Evolutionary conservation across 257 asterid species (phyloP), one percentile per base, ranked within the genome.

Genomic region (Datura wrightii): DNA sequence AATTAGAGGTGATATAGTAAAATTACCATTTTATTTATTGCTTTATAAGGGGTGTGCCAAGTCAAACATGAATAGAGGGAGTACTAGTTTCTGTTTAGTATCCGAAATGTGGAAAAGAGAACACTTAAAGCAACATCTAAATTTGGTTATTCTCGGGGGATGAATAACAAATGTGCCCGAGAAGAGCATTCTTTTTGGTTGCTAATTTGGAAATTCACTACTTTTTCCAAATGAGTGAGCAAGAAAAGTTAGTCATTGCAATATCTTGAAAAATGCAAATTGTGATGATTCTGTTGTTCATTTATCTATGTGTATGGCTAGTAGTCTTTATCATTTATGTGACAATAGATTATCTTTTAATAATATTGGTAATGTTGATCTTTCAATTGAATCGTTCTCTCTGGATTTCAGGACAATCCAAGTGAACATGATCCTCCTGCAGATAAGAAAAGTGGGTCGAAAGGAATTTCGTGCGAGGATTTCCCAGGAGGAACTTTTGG

Each of bases 401-500:
- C 31, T 24, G 31, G 31, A 24, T 24, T 24, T 24, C 31, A 24
- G 31, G 31, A 24, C 31, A 24, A 24, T 24, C 31, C 31, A 24
- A 24, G 31, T 24, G 31, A 24, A 24, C 31, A 24, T 24, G 31
- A 1, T 24, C 31, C 31, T 24, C 31, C 31, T 24, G 31, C 31
- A 24, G 31, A 24, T 69, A 92, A 91, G 89, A 92, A 86, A 86
- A 89, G 87, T 37, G 86, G 86, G 48, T 79, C 90, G 72, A 93
- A 90, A 86, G 95, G 97, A 79, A 85, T 86, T 52, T 93, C 92
- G 1, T 88, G 89, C 92, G 91, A 91, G 85, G 95, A 90, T 89
- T 90, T 89, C 88, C 89, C 93, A 18, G 89, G 85, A 90, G 88
- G 88, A 44, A 24, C 46, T 86, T 74, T 92, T 86, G 88, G 60